Evolutionary conservation across 2,329 filamentous ascomycete genomes (phyloP).

Genomic region (Exophiala dermatitidis): DNA sequence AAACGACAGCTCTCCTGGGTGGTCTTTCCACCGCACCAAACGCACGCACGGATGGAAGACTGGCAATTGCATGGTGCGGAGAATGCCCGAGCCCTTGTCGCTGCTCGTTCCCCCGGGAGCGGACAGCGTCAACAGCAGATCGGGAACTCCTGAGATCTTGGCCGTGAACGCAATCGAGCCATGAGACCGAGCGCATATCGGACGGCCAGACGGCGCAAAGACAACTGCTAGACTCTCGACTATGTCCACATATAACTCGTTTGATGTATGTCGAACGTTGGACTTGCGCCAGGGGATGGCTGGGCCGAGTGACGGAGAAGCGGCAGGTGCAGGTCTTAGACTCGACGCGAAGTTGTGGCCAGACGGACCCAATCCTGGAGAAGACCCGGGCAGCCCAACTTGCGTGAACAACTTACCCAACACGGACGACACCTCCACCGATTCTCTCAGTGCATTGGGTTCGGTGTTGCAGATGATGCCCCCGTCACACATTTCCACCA

Average conservation of each 20-base stretch:
- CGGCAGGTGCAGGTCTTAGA: constrained; percentile 28
- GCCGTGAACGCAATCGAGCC: constrained; percentile 92
- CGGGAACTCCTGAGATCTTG: constrained; percentile 89
- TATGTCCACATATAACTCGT: constrained; percentile 94
- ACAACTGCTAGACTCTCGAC: constrained; percentile 84
- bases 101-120: constrained; percentile 75
- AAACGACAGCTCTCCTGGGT: constrained; percentile 87
- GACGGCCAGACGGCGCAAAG: constrained; percentile 80
- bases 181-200: constrained; percentile 77
- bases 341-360: constrained; percentile 37
- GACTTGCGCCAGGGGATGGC: constrained; percentile 81
- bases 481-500: constrained; percentile 94
- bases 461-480: constrained; percentile 86
- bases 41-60: constrained; percentile 96
- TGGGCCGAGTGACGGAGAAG: constrained; percentile 35
- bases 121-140: constrained; percentile 73
- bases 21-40: constrained; percentile 79
- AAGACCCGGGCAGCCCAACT: constrained; percentile 68
- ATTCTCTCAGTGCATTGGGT: constrained; percentile 81
- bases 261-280: constrained; percentile 91
- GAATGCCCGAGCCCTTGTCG: constrained; percentile 40
- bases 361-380: constrained; percentile 35
- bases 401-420: constrained; percentile 82
- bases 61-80: constrained; percentile 70
- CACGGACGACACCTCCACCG: constrained; percentile 85